A percentile compares a stretch with the other conserved stretches of the same genome.
These are phyloP conservation scores for Teratosphaeria epicoccoides DNA, from an alignment of 2,329 filamentous ascomycete species.

Conservation along the genomic window DNA sequence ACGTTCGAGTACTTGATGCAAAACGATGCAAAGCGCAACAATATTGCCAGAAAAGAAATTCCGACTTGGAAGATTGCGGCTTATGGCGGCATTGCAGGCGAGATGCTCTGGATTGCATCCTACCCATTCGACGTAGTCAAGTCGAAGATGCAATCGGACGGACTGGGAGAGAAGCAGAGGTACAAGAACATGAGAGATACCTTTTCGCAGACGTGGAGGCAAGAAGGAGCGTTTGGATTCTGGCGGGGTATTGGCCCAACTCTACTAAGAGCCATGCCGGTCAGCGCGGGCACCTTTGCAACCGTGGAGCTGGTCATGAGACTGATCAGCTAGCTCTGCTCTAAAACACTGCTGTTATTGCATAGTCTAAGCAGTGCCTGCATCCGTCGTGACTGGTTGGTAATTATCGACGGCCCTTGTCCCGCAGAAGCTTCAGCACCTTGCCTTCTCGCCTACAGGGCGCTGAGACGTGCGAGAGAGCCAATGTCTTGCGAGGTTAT, in stretches of 20 bases:
- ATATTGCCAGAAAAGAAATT: conserved; percentile 63
- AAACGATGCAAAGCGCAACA: conserved; percentile 67
- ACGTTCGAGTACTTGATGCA: conserved; percentile 97
- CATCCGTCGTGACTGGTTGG: too few relatives aligned
- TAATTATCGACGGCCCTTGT: too few relatives aligned
- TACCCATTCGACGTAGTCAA: conserved; percentile 97
- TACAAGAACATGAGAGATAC: conserved; percentile 81
- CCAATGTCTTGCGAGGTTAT: too few relatives aligned
- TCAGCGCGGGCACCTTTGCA: conserved; percentile 94
- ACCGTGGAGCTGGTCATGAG: conserved; percentile 42
- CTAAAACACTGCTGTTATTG: not conserved
- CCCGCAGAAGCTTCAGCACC: too few relatives aligned
- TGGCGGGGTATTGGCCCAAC: conserved; percentile 93
- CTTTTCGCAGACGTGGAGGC: conserved; percentile 69
- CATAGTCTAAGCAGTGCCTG: not conserved
- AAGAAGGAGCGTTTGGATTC: conserved; percentile 72
- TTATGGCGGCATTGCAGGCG: conserved; percentile 87
- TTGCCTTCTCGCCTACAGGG: too few relatives aligned
- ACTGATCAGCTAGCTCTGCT: conserved; percentile 24
- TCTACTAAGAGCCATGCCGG: conserved; percentile 87
- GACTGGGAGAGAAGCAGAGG: conserved; percentile 60
- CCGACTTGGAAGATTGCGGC: conserved; percentile 76
- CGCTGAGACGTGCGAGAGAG: too few relatives aligned
- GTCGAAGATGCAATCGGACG: conserved; percentile 99
- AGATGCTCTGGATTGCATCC: conserved; percentile 83